These are phyloP conservation scores for Endocarpon pusillum DNA, from an alignment of 495 filamentous ascomycete genomes.

Conservation along the genomic window DNA sequence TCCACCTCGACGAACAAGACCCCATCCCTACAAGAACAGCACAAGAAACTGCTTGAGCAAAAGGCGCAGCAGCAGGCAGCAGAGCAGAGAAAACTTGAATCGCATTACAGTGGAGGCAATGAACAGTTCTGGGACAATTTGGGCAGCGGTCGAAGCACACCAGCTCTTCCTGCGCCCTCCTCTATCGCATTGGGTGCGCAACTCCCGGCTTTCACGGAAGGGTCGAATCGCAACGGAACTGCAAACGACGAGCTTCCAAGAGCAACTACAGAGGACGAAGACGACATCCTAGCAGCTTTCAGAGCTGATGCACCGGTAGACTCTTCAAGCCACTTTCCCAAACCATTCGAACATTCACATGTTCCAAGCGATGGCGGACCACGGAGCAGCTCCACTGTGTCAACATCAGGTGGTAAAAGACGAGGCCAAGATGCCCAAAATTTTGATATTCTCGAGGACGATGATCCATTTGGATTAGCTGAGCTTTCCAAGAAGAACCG, in stretches of 20 bases:
- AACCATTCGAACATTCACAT: too few species aligned
- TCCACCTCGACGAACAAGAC: slow-evolving; percentile 41
- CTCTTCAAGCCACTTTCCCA: slow-evolving; percentile 41
- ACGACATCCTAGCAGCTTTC: slow-evolving; percentile 48
- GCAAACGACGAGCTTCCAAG: slow-evolving; percentile 6
- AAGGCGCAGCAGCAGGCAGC: slow-evolving; percentile 61
- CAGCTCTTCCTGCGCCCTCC: slow-evolving; percentile 9
- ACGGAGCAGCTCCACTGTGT: slow-evolving; percentile 9
- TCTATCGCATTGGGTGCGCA: slow-evolving; percentile 31
- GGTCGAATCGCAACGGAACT: background rate
- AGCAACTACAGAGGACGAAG: slow-evolving; percentile 25
- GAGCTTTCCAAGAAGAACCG: slow-evolving; percentile 34
- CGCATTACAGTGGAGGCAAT: slow-evolving; percentile 50
- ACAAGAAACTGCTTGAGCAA: slow-evolving; percentile 64
- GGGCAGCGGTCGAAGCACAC: slow-evolving; percentile 29
- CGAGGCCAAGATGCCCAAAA: slow-evolving; percentile 8
- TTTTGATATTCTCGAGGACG: slow-evolving; percentile 28
- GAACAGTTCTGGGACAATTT: slow-evolving; percentile 55
- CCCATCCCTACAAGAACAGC: slow-evolving; percentile 67
- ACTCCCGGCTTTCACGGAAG: background rate
- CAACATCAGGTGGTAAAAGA: slow-evolving; percentile 9
- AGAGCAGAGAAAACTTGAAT: slow-evolving; percentile 45
- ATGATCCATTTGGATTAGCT: slow-evolving; percentile 82
- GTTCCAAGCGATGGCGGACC: slow-evolving; percentile 18
- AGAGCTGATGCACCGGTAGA: slow-evolving; percentile 42